phyloP scores from a whole-genome alignment of 202 grass and related monocot species.

The Hordeum pubiflorum region DNA sequence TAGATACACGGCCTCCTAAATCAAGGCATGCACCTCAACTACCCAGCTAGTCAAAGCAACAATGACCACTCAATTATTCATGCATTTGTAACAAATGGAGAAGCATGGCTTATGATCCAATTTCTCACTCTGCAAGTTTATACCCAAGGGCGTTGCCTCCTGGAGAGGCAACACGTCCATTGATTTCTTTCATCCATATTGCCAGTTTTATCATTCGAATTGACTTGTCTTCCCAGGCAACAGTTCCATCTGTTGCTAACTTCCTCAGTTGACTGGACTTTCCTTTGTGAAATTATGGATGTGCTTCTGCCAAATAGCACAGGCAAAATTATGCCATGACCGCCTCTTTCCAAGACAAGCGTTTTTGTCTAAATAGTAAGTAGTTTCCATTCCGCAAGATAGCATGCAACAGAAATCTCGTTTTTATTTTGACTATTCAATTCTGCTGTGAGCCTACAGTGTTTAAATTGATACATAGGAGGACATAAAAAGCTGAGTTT shows the following conservation, averaged over 20 bases:
- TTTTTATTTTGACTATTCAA: conserved; percentile 9
- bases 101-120: too few relatives aligned
- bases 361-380: too few relatives aligned
- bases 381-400: too few relatives aligned
- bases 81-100: too few relatives aligned
- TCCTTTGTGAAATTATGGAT: not conserved
- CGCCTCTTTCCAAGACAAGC: not conserved
- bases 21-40: too few relatives aligned
- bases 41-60: too few relatives aligned
- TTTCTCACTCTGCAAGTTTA: not conserved
- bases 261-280: not conserved
- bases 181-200: not conserved
- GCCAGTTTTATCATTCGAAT: not conserved
- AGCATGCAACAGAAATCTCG: not conserved
- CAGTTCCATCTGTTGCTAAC: not conserved
- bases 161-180: not conserved
- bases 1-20: too few relatives aligned
- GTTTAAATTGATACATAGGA: conserved; percentile 14
- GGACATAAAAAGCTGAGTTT: conserved; percentile 8
- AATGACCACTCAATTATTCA: too few relatives aligned
- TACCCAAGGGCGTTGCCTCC: not conserved
- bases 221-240: not conserved
- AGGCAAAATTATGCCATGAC: not conserved
- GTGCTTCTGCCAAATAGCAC: not conserved
- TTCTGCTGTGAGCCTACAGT: conserved; percentile 3